Percentiles rank a stretch among this genome's conserved stretches.
Conservation (phyloP, 2,329 filamentous ascomycete species). For the Aspergillus sp. region DNA sequence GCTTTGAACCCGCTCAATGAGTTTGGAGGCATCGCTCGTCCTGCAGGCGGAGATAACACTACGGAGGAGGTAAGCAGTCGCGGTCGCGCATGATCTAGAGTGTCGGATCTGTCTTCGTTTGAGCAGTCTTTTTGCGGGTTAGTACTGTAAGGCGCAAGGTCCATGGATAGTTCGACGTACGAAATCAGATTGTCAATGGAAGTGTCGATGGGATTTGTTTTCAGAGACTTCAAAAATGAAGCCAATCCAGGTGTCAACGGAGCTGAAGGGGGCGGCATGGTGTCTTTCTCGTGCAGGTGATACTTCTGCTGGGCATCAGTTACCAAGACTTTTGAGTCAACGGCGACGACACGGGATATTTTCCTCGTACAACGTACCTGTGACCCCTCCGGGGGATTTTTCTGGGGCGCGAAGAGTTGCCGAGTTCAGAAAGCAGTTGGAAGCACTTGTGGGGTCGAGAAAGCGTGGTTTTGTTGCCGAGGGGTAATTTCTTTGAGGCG, state of each 20-base stretch:
- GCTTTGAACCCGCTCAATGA: constrained; percentile 78
- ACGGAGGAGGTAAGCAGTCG: constrained; percentile 85
- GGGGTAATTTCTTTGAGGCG: constrained; percentile 10
- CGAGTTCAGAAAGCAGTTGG: background rate
- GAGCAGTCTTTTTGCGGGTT: constrained; percentile 65
- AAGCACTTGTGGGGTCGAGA: background rate
- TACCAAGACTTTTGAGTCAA: constrained; percentile 15
- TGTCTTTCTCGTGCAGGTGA: background rate
- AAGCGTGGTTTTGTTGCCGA: constrained; percentile 2
- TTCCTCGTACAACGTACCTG: constrained; percentile 6
- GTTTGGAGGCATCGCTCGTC: constrained; percentile 74
- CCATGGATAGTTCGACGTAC: constrained; percentile 55
- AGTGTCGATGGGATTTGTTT: constrained; percentile 73
- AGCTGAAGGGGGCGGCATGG: constrained; percentile 63
- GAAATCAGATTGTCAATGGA: constrained; percentile 84
- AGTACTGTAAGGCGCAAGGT: constrained; percentile 17
- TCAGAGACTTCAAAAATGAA: constrained; percentile 79
- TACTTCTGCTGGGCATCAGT: background rate
- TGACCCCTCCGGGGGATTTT: background rate
- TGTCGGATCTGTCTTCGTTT: constrained; percentile 89
- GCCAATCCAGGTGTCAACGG: constrained; percentile 73
- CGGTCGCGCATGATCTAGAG: constrained; percentile 85
- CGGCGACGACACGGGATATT: background rate
- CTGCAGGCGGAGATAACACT: constrained; percentile 83
- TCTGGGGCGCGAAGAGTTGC: background rate